Base-by-base conservation (phyloP, 257 asterid genomes). In the Capsicum rhomboideum region DNA sequence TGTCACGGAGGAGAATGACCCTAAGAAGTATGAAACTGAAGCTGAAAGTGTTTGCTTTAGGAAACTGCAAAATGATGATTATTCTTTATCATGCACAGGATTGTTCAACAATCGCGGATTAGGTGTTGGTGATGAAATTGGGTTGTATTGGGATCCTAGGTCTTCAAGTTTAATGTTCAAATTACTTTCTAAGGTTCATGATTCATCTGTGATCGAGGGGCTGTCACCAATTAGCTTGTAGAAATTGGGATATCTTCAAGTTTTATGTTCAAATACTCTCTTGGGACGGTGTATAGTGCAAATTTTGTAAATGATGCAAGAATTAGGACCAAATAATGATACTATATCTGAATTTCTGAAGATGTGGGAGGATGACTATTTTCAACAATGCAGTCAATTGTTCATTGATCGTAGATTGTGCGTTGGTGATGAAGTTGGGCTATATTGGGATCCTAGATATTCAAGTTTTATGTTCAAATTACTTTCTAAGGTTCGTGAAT, bases 401-500 rank as follows among this genome's bases (percentile, higher is more conserved):
- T 85, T 92, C 84, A 78, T 53, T 42, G 26, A 59, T 21, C 8
- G 8, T 2, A 0, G 1, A 59, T 59, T 89, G 83, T 75, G 72
- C 86, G 83, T 61, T 16, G 91, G 81, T 50, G 92, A 93, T 84
- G 79, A 86, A 58, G 86, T 91, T 42, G 91, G 89, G 4, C 55
- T 93, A 20, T 88, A 79, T 77, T 92, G 93, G 96, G 90, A 92
- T 84, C 49, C 68, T 0, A 53, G 28, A 31, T 75, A 40, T 21
- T 59, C 29, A 21, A 59, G 1, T 5, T 59, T 10, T 10, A 21
- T 59, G 53, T 40, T 40, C 8, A 40, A 21, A 4, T 21, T 58
- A 21, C 5, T 10, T 58, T 58, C 7, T 4, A 4, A 3, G 31
- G 14, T 4, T 58, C 6, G 16, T 21, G 66, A 10, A n/a, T 58